A percentile compares a stretch with the other conserved stretches of the same genome.
phyloP scores from a whole-genome alignment of 257 asterid species.

The Primulina eburnea region DNA sequence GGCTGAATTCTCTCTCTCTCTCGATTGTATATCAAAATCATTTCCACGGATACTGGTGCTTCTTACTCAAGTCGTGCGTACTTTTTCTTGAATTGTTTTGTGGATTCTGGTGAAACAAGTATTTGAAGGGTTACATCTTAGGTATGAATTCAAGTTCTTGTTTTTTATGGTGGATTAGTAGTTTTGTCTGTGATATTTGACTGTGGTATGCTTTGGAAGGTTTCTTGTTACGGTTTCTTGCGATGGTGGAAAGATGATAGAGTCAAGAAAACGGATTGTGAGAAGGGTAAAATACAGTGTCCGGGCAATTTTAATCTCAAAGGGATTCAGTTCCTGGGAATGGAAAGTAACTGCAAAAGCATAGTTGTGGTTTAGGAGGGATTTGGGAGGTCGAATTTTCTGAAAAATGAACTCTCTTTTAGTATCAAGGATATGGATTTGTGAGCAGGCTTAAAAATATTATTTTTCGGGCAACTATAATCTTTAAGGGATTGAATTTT shows the following conservation, averaged over 20 bases:
- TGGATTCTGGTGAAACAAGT: conserved; percentile 6
- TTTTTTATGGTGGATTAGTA: neutral
- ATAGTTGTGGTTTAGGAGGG: neutral
- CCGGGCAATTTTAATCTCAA: neutral
- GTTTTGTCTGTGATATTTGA: conserved; percentile 1
- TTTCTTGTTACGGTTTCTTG: neutral
- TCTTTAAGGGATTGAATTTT: neutral
- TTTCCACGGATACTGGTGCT: neutral
- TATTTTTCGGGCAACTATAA: neutral
- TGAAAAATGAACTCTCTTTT: neutral
- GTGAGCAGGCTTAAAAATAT: neutral
- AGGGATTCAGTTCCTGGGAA: neutral
- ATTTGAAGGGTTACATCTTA: conserved; percentile 4
- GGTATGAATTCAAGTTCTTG: conserved; percentile 11
- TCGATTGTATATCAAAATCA: neutral
- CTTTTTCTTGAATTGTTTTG: neutral
- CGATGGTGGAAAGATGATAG: conserved; percentile 1
- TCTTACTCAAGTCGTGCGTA: neutral
- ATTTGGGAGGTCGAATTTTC: conserved; percentile 7
- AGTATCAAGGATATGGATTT: neutral
- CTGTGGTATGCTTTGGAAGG: conserved; percentile 21
- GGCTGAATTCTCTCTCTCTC: conserved; percentile 14
- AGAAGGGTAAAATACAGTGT: neutral
- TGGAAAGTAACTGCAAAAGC: neutral
- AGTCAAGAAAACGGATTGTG: conserved; percentile 3